phyloP scores from a whole-genome alignment of 1,284 basidiomycete species.

The Leccinum pachyderme region DNA sequence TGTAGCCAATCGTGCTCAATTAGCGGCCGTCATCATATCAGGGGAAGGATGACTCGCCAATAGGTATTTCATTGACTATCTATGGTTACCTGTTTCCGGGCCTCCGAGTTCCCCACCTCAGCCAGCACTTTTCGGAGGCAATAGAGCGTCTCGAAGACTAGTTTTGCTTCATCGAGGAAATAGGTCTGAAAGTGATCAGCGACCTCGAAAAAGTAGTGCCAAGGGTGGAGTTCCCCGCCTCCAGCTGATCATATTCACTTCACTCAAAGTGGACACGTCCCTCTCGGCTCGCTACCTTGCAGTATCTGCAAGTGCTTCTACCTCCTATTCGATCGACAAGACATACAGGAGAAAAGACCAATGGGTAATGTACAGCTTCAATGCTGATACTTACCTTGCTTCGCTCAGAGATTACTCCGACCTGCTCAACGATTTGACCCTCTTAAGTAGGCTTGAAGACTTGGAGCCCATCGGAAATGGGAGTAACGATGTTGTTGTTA shows the following conservation, averaged over 20 bases:
- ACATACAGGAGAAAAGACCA: neutral
- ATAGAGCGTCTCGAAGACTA: no score
- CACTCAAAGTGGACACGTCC: neutral
- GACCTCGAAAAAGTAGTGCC: no score
- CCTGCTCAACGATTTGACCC: neutral
- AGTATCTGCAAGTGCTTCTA: neutral
- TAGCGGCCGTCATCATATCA: neutral
- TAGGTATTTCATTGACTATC: neutral
- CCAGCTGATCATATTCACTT: neutral
- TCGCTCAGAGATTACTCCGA: neutral
- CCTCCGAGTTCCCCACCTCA: neutral
- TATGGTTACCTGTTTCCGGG: neutral
- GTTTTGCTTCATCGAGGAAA: no score
- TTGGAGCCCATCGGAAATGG: neutral
- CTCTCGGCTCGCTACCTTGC: neutral
- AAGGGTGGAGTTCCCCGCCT: no score
- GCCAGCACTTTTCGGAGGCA: no score
- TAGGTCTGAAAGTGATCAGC: no score
- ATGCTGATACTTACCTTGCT: neutral
- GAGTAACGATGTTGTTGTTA: neutral
- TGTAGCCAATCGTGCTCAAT: neutral
- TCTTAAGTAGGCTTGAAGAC: neutral
- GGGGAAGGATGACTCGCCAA: neutral
- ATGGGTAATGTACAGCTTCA: neutral
- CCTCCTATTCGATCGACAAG: neutral